Conservation (phyloP, 1,139 yeast genomes). For the Candida sp. region DNA sequence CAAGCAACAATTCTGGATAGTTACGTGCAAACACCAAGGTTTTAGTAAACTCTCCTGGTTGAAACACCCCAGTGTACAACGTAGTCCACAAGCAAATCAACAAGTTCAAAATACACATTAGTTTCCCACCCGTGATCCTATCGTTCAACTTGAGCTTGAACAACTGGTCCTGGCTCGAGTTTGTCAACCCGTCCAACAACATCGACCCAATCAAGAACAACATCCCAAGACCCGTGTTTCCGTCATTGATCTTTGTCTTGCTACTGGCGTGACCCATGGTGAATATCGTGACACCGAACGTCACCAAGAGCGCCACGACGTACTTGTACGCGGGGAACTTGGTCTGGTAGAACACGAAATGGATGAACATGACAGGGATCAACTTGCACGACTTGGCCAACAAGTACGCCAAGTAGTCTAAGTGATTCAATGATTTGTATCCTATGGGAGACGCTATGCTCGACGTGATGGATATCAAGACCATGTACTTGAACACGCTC, state of each 20-base stretch:
- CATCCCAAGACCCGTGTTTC: conserved; percentile 58
- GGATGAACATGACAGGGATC: conserved; percentile 91
- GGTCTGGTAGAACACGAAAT: conserved; percentile 71
- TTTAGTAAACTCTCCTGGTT: conserved; percentile 52
- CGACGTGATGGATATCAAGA: conserved; percentile 75
- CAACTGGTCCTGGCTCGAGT: conserved; percentile 90
- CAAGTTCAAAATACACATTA: conserved; percentile 84
- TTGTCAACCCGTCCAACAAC: conserved; percentile 88
- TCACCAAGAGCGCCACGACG: conserved; percentile 74
- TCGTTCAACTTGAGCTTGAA: conserved; percentile 44
- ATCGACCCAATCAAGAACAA: conserved; percentile 62
- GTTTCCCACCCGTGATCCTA: conserved; percentile 66
- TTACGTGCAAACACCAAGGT: conserved; percentile 49
- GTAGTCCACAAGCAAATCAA: conserved; percentile 50
- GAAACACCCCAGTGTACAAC: conserved; percentile 44
- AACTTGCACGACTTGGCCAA: conserved; percentile 94
- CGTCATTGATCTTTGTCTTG: conserved; percentile 35
- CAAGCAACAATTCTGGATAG: conserved; percentile 50
- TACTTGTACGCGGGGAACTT: conserved; percentile 79
- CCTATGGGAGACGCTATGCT: conserved; percentile 85
- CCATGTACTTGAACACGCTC: conserved; percentile 44
- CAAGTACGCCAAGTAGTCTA: conserved; percentile 83
- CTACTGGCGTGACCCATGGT: conserved; percentile 50
- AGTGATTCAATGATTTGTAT: conserved; percentile 74
- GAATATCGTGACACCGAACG: conserved; percentile 81